Conservation (phyloP, 495 filamentous ascomycete genomes). For the Talaromyces proteolyticus region DNA sequence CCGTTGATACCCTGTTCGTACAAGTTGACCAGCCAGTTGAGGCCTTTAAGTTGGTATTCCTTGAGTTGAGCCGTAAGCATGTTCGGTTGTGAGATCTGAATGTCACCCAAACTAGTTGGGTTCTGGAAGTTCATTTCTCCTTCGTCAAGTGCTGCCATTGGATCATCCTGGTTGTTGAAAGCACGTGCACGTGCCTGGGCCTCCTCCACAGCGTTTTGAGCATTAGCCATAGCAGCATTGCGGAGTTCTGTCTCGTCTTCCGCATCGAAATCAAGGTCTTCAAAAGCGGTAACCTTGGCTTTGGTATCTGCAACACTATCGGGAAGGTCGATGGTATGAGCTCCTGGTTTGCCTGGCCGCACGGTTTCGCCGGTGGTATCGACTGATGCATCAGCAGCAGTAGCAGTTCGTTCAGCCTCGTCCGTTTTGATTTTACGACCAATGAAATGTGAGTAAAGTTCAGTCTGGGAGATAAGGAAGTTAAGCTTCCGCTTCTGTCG, state of each 20-base stretch:
- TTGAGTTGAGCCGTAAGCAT: constrained; percentile 92
- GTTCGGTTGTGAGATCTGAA: constrained; percentile 90
- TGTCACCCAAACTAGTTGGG: constrained; percentile 85
- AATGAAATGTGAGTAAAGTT: constrained; percentile 98
- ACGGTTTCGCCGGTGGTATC: constrained; percentile 46
- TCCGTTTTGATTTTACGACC: constrained; percentile 98
- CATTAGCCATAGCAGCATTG: constrained; percentile 87
- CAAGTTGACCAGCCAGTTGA: constrained; percentile 98
- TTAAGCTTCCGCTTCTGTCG: constrained; percentile 98
- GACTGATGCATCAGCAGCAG: constrained; percentile 67
- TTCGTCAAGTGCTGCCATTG: constrained; percentile 53
- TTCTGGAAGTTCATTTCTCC: constrained; percentile 99
- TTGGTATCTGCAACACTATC: constrained; percentile 51
- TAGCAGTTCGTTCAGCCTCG: constrained; percentile 86
- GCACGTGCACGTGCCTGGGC: constrained; percentile 86
- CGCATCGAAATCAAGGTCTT: constrained; percentile 91
- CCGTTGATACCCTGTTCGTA: constrained; percentile 99
- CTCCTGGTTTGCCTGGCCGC: constrained; percentile 35
- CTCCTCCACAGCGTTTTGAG: constrained; percentile 91
- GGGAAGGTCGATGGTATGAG: constrained; percentile 49
- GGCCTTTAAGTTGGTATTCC: constrained; percentile 96
- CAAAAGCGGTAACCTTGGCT: constrained; percentile 81
- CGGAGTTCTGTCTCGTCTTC: constrained; percentile 82
- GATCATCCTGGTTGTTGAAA: constrained; percentile 69
- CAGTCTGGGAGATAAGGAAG: constrained; percentile 98